These are phyloP conservation scores for Metarhizium sp. DNA, from an alignment of 2,329 filamentous ascomycete genomes.

Conservation along the genomic window DNA sequence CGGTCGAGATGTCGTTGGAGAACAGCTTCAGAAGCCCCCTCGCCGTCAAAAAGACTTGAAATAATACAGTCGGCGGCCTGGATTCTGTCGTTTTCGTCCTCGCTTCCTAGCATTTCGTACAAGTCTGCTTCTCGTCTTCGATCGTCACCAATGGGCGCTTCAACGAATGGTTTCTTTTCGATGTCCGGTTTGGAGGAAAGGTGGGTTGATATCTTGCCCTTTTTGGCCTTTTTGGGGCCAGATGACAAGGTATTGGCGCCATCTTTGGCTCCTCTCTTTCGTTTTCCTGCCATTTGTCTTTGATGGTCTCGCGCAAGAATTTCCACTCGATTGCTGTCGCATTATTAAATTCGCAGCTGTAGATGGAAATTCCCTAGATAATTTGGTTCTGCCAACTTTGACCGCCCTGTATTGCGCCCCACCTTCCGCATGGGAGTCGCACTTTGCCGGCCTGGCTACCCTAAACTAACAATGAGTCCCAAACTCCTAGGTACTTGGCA, in stretches of 20 bases:
- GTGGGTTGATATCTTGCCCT: slow-evolving; percentile 13
- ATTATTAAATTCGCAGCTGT: not conserved
- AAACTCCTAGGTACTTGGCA: not conserved
- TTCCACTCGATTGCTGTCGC: not conserved
- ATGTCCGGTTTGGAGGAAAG: slow-evolving; percentile 17
- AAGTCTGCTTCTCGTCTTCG: slow-evolving; percentile 48
- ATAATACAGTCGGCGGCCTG: slow-evolving; percentile 50
- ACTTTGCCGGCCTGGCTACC: not conserved
- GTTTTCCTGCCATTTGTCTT: slow-evolving; percentile 23
- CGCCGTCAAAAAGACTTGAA: slow-evolving; percentile 41
- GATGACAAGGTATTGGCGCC: slow-evolving; percentile 13
- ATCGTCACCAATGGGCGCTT: slow-evolving; percentile 41
- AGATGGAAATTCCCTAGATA: slow-evolving; percentile 2
- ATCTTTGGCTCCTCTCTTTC: slow-evolving; percentile 25
- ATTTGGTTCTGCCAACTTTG: slow-evolving; percentile 1
- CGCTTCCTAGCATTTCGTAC: slow-evolving; percentile 53
- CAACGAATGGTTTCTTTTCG: slow-evolving; percentile 37
- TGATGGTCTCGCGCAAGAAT: not conserved
- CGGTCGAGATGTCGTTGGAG: slow-evolving; percentile 51
- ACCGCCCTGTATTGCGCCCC: slow-evolving; percentile 2
- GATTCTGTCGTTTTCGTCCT: slow-evolving; percentile 46
- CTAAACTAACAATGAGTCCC: not conserved
- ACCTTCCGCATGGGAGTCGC: not conserved
- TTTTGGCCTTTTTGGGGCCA: slow-evolving; percentile 22
- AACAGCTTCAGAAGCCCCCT: slow-evolving; percentile 41